Evolutionary conservation across 129 eudicot genomes (phyloP).

Genomic region (Centrapalus pauciflorus): DNA sequence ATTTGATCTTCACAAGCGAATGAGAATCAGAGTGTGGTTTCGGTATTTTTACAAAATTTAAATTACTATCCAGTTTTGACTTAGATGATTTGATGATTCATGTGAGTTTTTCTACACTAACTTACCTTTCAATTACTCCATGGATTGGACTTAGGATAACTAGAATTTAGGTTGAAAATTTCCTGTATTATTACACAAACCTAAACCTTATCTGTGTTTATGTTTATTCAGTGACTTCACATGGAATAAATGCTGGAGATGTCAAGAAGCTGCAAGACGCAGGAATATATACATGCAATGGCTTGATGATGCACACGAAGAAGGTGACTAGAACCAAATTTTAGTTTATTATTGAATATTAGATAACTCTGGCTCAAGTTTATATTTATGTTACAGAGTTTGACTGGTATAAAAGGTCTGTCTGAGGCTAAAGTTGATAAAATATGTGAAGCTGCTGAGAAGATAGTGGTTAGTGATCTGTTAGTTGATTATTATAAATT

Average conservation of each 20-base stretch:
- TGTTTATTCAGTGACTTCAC: constrained; percentile 63
- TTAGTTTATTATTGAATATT: constrained; percentile 3
- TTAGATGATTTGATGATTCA: constrained; percentile 3
- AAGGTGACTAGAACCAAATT: constrained; percentile 58
- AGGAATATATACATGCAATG: constrained; percentile 96
- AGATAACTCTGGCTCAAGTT: neutral
- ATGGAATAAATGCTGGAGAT: constrained; percentile 98
- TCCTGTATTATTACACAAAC: no score
- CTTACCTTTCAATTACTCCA: neutral
- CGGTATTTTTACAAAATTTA: neutral
- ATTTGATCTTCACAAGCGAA: neutral
- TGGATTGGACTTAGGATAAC: constrained; percentile 1
- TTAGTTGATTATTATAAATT: neutral
- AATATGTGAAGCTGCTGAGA: constrained; percentile 98
- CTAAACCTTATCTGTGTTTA: neutral
- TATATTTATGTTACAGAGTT: constrained; percentile 32
- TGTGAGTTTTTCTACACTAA: neutral
- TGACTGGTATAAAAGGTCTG: constrained; percentile 95
- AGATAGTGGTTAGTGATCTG: constrained; percentile 72
- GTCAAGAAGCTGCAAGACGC: constrained; percentile 99
- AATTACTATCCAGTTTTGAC: neutral
- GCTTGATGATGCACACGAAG: constrained; percentile 98
- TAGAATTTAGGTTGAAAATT: neutral
- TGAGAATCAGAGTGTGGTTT: neutral
- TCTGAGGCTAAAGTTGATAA: constrained; percentile 99